These are phyloP conservation scores for Termitomyces sp. DNA, from an alignment of 768 basidiomycete species.

Conservation along the genomic window DNA sequence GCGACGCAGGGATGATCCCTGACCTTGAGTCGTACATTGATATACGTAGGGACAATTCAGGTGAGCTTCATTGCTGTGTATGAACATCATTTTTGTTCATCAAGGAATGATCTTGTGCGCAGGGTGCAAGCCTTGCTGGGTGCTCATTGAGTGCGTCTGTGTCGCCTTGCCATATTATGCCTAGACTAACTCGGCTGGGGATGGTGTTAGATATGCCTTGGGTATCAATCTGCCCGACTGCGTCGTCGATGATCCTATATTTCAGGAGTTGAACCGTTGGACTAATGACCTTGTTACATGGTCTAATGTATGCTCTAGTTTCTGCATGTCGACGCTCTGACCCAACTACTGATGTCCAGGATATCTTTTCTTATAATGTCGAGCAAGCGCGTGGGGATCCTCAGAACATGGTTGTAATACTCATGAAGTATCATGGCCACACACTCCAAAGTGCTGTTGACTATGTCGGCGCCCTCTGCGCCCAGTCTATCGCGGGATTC, in stretches of 20 bases:
- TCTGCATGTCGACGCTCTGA: neutral
- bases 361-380: constrained; percentile 71
- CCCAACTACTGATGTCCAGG: constrained; percentile 28
- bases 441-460: constrained; percentile 58
- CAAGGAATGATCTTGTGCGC: neutral
- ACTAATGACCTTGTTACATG: constrained; percentile 76
- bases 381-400: constrained; percentile 66
- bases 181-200: neutral
- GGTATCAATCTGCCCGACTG: constrained; percentile 66
- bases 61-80: constrained; percentile 22
- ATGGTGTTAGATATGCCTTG: constrained; percentile 45
- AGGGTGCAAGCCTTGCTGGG: constrained; percentile 72
- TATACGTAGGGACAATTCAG: constrained; percentile 72
- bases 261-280: constrained; percentile 57
- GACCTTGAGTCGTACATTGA: constrained; percentile 73
- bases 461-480: constrained; percentile 57
- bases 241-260: constrained; percentile 60
- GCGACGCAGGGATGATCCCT: constrained; percentile 46
- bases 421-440: constrained; percentile 56
- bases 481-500: constrained; percentile 48
- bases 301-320: constrained; percentile 55
- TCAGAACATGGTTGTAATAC: constrained; percentile 68
- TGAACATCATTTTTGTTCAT: neutral
- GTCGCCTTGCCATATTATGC: neutral
- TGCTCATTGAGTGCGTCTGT: constrained; percentile 57